phyloP scores from a whole-genome alignment of 164 flowering plant genomes.

The Dillenia turbinata region DNA sequence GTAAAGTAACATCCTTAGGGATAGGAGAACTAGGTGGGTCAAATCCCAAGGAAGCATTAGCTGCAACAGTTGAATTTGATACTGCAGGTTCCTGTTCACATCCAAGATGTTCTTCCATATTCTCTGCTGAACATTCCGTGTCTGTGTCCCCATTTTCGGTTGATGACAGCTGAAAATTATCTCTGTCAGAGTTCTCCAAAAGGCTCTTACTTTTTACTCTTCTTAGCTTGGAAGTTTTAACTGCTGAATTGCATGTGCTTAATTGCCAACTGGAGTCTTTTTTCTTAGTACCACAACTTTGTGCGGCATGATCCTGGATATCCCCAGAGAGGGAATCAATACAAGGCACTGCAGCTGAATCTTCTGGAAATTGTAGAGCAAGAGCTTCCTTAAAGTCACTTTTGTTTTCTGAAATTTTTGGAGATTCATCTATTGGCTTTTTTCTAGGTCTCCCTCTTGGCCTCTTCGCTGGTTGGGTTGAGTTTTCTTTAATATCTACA shows the following conservation, averaged over 20 bases:
- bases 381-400: conserved; percentile 18
- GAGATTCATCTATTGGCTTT: conserved; percentile 10
- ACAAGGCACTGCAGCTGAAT: conserved; percentile 18
- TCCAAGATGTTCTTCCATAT: conserved; percentile 7
- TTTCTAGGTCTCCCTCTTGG: conserved; percentile 27
- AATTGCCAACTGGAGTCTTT: conserved; percentile 9
- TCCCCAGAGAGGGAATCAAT: conserved; percentile 6
- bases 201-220: conserved; percentile 13
- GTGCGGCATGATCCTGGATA: conserved; percentile 10
- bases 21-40: conserved; percentile 15
- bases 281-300: conserved; percentile 2
- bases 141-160: conserved; percentile 8
- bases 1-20: conserved; percentile 47
- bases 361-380: conserved; percentile 25
- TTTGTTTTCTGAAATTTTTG: conserved; percentile 11
- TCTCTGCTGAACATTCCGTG: conserved; percentile 4
- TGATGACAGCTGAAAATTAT: conserved; percentile 1
- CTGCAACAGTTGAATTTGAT: conserved; percentile 2
- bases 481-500: conserved; percentile 2
- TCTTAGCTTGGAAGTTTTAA: conserved; percentile 11
- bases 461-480: conserved; percentile 3
- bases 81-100: conserved; percentile 10
- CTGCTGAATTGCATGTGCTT: conserved; percentile 11
- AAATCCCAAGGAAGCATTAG: conserved; percentile 10
- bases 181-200: conserved; percentile 7